These are phyloP conservation scores for Pichia sp. DNA, from an alignment of 1,139 yeast genomes.

Conservation along the genomic window DNA sequence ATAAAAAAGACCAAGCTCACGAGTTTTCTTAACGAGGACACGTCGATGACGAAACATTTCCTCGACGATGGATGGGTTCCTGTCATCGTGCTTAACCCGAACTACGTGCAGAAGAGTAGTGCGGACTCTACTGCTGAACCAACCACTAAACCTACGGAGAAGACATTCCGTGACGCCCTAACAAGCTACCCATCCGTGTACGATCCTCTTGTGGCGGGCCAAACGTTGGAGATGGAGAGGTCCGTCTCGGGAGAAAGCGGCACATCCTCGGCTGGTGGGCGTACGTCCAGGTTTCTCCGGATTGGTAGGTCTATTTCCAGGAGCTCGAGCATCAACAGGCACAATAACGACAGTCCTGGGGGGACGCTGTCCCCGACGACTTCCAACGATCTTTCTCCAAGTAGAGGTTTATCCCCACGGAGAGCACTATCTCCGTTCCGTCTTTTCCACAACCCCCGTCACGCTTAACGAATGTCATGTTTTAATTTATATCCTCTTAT, in stretches of 20 bases:
- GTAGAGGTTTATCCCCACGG: slow-evolving; percentile 27
- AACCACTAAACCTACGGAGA: neutral
- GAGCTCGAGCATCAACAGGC: slow-evolving; percentile 20
- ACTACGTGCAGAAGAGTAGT: slow-evolving; percentile 32
- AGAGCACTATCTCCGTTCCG: slow-evolving; percentile 32
- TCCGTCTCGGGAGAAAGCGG: slow-evolving; percentile 6
- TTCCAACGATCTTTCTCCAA: slow-evolving; percentile 15
- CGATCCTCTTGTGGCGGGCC: slow-evolving; percentile 12
- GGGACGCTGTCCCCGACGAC: slow-evolving; percentile 7
- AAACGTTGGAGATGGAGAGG: slow-evolving; percentile 17
- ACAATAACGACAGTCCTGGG: slow-evolving; percentile 4
- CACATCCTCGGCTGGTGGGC: slow-evolving; percentile 1
- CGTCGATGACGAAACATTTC: slow-evolving; percentile 57
- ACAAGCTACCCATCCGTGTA: slow-evolving; percentile 19
- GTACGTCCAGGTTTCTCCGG: slow-evolving; percentile 29
- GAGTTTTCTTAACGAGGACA: slow-evolving; percentile 39
- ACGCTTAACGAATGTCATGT: neutral
- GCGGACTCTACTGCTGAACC: slow-evolving; percentile 17
- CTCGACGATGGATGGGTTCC: slow-evolving; percentile 66
- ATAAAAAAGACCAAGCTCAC: slow-evolving; percentile 42
- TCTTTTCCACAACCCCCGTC: slow-evolving; percentile 9
- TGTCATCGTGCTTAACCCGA: slow-evolving; percentile 62
- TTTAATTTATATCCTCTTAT: neutral
- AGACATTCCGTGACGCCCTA: slow-evolving; percentile 12
- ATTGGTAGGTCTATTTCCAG: slow-evolving; percentile 19